phyloP scores from a whole-genome alignment of 805 yeast species.

The Yarrowia sp. region DNA sequence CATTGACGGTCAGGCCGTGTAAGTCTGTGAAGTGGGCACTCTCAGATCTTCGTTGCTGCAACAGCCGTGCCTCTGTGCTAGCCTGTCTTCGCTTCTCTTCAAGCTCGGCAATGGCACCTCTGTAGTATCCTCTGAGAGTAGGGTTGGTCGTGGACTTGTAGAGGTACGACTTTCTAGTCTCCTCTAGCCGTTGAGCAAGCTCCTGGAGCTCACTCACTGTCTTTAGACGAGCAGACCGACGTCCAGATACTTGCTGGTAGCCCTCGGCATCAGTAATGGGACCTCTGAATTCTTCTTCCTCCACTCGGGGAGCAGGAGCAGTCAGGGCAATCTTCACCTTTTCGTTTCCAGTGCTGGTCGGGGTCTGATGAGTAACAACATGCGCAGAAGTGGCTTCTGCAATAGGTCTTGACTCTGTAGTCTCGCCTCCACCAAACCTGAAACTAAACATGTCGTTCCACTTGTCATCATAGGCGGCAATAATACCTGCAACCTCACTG shows the following conservation, averaged over 20 bases:
- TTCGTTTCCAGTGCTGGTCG: neutral
- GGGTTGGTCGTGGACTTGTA: neutral
- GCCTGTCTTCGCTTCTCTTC: constrained; percentile 10
- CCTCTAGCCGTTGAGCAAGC: neutral
- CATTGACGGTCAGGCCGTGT: constrained; percentile 15
- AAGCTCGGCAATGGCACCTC: constrained; percentile 12
- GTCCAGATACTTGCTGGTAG: neutral
- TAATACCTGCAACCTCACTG: neutral
- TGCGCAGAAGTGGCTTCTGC: neutral
- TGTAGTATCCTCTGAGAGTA: neutral
- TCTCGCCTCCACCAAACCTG: neutral
- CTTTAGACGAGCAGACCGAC: neutral
- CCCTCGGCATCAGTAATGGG: constrained; percentile 7
- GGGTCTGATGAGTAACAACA: neutral
- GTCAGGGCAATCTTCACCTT: neutral
- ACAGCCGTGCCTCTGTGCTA: neutral
- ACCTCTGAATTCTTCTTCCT: neutral
- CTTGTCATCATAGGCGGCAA: neutral
- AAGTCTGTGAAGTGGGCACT: neutral
- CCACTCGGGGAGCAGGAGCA: neutral
- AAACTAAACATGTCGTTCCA: constrained; percentile 19
- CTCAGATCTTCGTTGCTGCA: neutral
- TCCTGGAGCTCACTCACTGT: constrained; percentile 4
- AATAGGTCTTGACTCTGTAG: neutral
- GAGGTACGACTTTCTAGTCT: constrained; percentile 1